Evolutionary conservation across 257 asterid species (phyloP), one percentile per base, ranked within the genome.

Genomic region (Rauvolfia tetraphylla): DNA sequence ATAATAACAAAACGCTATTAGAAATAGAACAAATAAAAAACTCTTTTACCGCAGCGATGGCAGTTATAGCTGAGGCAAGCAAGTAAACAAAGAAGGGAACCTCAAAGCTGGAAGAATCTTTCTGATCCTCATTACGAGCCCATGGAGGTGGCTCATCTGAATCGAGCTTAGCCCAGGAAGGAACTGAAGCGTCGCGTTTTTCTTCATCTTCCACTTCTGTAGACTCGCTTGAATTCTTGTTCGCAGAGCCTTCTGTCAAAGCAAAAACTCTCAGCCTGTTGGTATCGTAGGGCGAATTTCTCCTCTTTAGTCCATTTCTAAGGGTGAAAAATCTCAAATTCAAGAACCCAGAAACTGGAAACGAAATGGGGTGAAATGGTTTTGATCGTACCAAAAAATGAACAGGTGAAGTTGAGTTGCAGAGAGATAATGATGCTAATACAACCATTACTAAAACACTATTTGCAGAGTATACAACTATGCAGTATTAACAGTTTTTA

Each of bases 111-210:
- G 97, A 76, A 58, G 91, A 79, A 3, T 87, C 93, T 39, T 79
- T 83, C 83, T 87, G 93, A 76, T 95, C 29, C 79, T 90, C 98
- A 74, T 87, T 76, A 34, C 91, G 87, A 58, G 97, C 97, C 98
- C 99, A 95, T 9, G 99, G 98, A 0, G 98, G 98, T 39, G 84
- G 89, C 67, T 93, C 98, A 42, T 91, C 92, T 0, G 99, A 84
- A 80, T 81, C 94, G 68, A 96, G 96, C 74, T 68, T 83, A 31
- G 99, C 97, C 98, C 97, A 95, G 1, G 96, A 84, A 69, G 97
- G 96, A 66, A 83, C 87, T 38, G 92, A 85, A 62, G 91, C 82
- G 76, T 87, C 92, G 22, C 82, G 85, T 18, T 77, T 84, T 31
- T 73, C 83, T 34, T 39, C 89, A 2, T 46, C 79, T 66, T 69